Evolutionary conservation across 495 filamentous ascomycete species (phyloP).

Genomic region (Aspergillus sclerotiicarbonarius): DNA sequence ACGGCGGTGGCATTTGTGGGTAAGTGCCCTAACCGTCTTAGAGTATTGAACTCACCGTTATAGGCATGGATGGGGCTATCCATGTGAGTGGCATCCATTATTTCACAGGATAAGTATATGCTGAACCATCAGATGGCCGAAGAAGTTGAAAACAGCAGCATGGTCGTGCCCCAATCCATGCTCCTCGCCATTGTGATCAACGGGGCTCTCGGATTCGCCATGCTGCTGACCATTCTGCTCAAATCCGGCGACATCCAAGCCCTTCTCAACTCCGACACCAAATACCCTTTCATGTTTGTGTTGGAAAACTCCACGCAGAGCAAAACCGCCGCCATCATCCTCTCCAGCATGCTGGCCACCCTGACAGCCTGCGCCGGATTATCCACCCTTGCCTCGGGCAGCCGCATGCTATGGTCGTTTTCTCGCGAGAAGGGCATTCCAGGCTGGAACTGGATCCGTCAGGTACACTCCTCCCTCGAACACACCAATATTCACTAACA

Average conservation of each 20-base stretch:
- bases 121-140: conserved; percentile 29
- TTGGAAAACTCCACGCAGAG: neutral
- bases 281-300: neutral
- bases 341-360: neutral
- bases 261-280: neutral
- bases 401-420: conserved; percentile 2
- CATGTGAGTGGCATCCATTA: too few relatives aligned
- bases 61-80: neutral
- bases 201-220: conserved; percentile 31
- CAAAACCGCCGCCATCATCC: neutral
- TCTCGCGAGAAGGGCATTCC: neutral
- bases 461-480: neutral
- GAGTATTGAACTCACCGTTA: neutral
- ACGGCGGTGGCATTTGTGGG: conserved; percentile 11
- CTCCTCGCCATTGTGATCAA: conserved; percentile 29
- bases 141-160: conserved; percentile 31
- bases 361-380: neutral
- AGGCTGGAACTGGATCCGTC: neutral
- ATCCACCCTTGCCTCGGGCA: neutral
- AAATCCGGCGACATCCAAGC: conserved; percentile 27
- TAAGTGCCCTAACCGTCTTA: neutral
- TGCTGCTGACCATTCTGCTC: conserved; percentile 30
- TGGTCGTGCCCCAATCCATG: conserved; percentile 25
- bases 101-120: too few relatives aligned
- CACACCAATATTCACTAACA: too few relatives aligned